These are phyloP conservation scores for Firmiana major DNA, from an alignment of 345 rosid genomes.

Conservation along the genomic window DNA sequence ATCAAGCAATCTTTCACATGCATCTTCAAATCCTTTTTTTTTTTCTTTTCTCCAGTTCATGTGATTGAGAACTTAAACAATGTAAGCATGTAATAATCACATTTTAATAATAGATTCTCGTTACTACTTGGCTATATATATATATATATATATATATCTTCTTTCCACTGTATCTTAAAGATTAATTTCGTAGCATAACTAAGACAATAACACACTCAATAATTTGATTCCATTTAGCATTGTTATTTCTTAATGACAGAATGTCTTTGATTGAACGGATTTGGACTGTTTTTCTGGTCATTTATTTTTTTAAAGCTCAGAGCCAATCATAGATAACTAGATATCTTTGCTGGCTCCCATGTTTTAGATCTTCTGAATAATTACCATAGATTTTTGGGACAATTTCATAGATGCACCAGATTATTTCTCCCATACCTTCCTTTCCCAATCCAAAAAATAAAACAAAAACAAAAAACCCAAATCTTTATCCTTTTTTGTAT, in stretches of 20 bases:
- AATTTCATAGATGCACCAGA: not conserved
- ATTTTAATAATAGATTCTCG: not conserved
- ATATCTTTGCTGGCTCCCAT: not conserved
- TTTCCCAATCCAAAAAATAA: not conserved
- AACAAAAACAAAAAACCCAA: not conserved
- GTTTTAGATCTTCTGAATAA: not conserved
- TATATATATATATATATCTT: not conserved
- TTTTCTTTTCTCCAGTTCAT: not conserved
- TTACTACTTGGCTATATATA: not conserved
- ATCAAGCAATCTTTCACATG: not conserved
- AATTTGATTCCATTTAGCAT: not conserved
- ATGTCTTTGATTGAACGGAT: constrained; percentile 27
- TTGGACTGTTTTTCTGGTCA: constrained; percentile 1
- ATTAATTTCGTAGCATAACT: not conserved
- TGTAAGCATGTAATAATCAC: not conserved
- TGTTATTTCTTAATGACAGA: constrained; percentile 6
- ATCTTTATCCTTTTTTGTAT: not conserved
- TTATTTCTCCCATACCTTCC: not conserved
- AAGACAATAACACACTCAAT: constrained; percentile 1
- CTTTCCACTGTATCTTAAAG: not conserved
- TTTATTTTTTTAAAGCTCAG: not conserved
- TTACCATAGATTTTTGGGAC: not conserved
- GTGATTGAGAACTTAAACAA: not conserved
- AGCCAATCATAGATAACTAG: not conserved
- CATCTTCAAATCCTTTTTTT: not conserved